Evolutionary conservation across 1,284 basidiomycete genomes (phyloP).

Genomic region (Jaminaea rosea): DNA sequence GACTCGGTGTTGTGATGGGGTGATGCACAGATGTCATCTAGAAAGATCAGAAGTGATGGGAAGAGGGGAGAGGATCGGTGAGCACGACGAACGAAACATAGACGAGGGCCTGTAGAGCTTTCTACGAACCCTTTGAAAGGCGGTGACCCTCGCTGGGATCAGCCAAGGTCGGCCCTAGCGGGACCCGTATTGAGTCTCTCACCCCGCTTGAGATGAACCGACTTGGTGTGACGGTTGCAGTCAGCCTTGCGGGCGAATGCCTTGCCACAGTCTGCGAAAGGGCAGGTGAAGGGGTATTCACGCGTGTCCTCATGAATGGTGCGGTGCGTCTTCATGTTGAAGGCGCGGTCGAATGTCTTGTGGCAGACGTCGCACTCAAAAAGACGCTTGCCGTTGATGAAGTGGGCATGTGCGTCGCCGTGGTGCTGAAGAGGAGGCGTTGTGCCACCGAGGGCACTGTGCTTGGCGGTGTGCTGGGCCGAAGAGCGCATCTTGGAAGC

Average conservation of each 20-base stretch:
- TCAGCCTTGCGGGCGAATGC: constrained; percentile 37
- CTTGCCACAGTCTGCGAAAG: constrained; percentile 23
- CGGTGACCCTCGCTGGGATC: no score
- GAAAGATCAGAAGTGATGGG: no score
- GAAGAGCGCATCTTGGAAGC: constrained; percentile 8
- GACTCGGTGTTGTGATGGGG: no score
- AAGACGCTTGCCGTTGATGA: constrained; percentile 15
- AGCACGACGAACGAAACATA: no score
- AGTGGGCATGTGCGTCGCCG: background rate
- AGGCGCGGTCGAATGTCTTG: constrained; percentile 34
- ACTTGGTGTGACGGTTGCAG: constrained; percentile 29
- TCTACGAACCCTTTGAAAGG: no score
- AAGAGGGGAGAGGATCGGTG: no score
- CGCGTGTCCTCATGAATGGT: constrained; percentile 27
- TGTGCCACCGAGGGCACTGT: background rate
- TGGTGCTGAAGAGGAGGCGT: background rate
- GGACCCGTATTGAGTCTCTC: constrained; percentile 1
- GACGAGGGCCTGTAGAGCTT: no score
- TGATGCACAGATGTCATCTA: no score
- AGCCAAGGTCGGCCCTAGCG: no score
- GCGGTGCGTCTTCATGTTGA: constrained; percentile 36
- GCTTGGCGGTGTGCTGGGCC: background rate
- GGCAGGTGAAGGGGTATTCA: constrained; percentile 27
- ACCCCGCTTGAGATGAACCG: constrained; percentile 20
- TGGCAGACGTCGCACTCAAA: constrained; percentile 29